Evolutionary conservation across 208 protist species (phyloP), one percentile per base, ranked within the genome.

Genomic region (Leishmania amazonensis): DNA sequence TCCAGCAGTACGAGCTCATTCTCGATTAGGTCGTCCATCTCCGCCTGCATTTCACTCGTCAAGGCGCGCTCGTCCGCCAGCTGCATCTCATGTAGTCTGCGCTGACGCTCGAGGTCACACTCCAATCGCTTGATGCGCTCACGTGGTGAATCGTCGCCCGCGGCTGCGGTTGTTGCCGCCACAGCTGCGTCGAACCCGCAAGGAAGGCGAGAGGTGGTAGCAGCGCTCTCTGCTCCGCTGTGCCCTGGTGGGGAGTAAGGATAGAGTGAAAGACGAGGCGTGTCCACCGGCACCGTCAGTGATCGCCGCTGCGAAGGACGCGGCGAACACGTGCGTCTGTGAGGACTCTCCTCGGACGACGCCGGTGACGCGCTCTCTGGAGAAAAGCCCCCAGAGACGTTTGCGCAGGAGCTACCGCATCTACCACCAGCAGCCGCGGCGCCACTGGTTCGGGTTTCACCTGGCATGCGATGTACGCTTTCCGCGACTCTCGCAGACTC

Each of bases 1-100:
- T 96, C 89, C 57, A 84, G 81, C 49, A 94, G 78, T 19, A 81
- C n/a, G 60, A 95, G 35, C 64, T 94, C 93, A 24, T 77, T 87
- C 24, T 78, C 71, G 17, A 94, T 85, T 47, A 96, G 78, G 74
- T 94, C 89, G 67, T 96, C 91, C 67, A 96, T 86, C 77, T 95
- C 91, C 3, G 79, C 80, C 77, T 93, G 93, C 91, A 96, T 90
- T 67, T 96, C 91, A 19, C n/a, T 58, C 31, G 79, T 91, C 58
- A 96, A 75, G 35, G 79, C 75, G 15, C 84, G 89, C 78, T 93
- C 93, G 7, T 86, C 81, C 3, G 58, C 75, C 19, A 90, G 76
- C n/a, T 90, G 79, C 58, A 79, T 79, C 78, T 85, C 82, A 67
- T 81, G 81, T 8, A 15, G 51, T 42, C 78, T 85, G 40, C 78